phyloP scores from a whole-genome alignment of 2,329 filamentous ascomycete species.

The Exophiala lecanii-corni region DNA sequence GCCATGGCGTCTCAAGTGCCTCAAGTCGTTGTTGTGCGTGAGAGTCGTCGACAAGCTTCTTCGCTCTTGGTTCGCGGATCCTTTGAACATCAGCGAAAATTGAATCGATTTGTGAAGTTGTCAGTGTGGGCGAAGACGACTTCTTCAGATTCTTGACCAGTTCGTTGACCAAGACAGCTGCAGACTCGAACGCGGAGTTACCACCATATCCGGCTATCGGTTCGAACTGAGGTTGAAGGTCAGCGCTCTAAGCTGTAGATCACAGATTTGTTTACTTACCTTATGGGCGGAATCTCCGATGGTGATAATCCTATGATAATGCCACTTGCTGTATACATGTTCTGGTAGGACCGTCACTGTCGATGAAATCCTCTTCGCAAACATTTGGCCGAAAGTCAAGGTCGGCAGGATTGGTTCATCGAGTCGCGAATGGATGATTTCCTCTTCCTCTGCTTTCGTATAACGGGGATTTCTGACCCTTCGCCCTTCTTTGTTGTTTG shows the following conservation, averaged over 20 bases:
- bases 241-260: background rate
- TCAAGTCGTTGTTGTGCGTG: too few species aligned
- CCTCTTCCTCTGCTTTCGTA: slow-evolving; percentile 32
- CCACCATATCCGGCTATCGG: slow-evolving; percentile 37
- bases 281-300: slow-evolving; percentile 44
- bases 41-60: too few species aligned
- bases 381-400: slow-evolving; percentile 35
- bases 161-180: slow-evolving; percentile 33
- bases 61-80: too few species aligned
- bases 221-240: slow-evolving; percentile 31
- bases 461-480: slow-evolving; percentile 30
- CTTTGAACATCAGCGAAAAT: too few species aligned
- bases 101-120: too few species aligned
- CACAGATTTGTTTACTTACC: slow-evolving; percentile 23
- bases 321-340: slow-evolving; percentile 37
- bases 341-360: slow-evolving; percentile 33
- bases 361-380: slow-evolving; percentile 24
- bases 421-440: slow-evolving; percentile 26
- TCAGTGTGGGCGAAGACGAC: too few species aligned
- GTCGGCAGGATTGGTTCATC: slow-evolving; percentile 29
- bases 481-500: too few species aligned
- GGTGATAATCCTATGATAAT: slow-evolving; percentile 36
- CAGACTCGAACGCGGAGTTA: slow-evolving; percentile 40
- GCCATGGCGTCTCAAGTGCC: too few species aligned
- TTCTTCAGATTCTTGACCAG: too few species aligned